phyloP scores from a whole-genome alignment of 352 stramenopile genomes.

The Aphanomyces euteiches region DNA sequence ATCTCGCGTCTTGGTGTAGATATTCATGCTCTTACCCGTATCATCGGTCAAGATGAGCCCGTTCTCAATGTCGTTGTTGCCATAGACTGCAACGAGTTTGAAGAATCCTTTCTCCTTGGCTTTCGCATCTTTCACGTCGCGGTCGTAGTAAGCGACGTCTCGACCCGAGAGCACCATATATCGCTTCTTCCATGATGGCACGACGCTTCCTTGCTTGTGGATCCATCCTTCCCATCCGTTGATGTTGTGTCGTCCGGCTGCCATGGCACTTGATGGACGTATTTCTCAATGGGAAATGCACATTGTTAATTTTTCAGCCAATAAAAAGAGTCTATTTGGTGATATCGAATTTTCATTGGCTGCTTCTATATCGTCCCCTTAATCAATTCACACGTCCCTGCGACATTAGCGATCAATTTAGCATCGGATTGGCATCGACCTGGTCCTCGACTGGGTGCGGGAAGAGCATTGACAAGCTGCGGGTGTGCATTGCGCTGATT shows the following conservation, averaged over 20 bases:
- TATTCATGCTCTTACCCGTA: constrained; percentile 66
- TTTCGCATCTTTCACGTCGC: constrained; percentile 45
- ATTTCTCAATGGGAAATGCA: too few relatives aligned
- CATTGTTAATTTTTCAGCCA: too few relatives aligned
- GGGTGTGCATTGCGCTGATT: too few relatives aligned
- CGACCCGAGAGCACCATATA: constrained; percentile 75
- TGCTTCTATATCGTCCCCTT: too few relatives aligned
- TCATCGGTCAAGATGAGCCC: constrained; percentile 57
- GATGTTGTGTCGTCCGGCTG: neutral
- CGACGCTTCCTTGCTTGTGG: constrained; percentile 75
- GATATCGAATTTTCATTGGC: too few relatives aligned
- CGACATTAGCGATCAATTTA: too few relatives aligned
- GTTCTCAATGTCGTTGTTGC: constrained; percentile 66
- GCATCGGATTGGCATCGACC: too few relatives aligned
- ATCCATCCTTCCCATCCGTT: constrained; percentile 60
- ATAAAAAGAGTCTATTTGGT: too few relatives aligned
- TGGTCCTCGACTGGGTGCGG: too few relatives aligned
- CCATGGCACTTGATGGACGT: too few relatives aligned
- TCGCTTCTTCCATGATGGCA: constrained; percentile 82
- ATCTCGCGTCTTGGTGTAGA: constrained; percentile 71
- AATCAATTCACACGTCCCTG: too few relatives aligned
- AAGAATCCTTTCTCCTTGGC: constrained; percentile 74
- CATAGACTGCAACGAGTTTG: constrained; percentile 63
- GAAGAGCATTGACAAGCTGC: too few relatives aligned
- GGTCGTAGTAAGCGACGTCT: constrained; percentile 83